Percentiles rank a stretch among this genome's conserved stretches.
Evolutionary conservation across 345 rosid genomes (phyloP).

Genomic region (Brassica napus): DNA sequence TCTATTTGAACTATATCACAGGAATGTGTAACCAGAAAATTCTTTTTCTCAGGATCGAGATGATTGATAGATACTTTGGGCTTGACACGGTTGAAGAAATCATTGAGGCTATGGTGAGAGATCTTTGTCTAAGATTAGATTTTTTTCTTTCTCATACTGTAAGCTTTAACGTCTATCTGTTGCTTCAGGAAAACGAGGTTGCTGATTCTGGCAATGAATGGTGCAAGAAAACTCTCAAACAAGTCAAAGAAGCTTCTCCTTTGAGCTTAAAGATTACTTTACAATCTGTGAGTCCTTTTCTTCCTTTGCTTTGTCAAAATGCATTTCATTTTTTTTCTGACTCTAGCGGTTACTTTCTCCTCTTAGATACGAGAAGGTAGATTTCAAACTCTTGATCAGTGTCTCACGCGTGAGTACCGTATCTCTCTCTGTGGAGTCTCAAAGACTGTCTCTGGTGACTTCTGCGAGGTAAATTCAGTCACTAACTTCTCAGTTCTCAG

Average conservation of each 20-base stretch:
- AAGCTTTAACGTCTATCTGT: not conserved
- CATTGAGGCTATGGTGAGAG: slow-evolving; percentile 71
- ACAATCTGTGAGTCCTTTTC: slow-evolving; percentile 62
- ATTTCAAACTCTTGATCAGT: slow-evolving; percentile 80
- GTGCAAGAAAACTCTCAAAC: slow-evolving; percentile 56
- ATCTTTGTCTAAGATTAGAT: slow-evolving; percentile 19
- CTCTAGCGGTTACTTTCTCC: slow-evolving; percentile 4
- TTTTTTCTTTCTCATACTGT: not conserved
- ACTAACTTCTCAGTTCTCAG: not conserved
- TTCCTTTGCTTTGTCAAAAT: slow-evolving; percentile 9
- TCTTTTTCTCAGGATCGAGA: slow-evolving; percentile 56
- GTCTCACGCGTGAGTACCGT: slow-evolving; percentile 80
- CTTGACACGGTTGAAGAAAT: slow-evolving; percentile 91
- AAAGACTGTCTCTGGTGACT: slow-evolving; percentile 64
- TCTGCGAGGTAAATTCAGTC: slow-evolving; percentile 63
- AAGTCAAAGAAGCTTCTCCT: slow-evolving; percentile 86
- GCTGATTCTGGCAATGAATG: slow-evolving; percentile 58
- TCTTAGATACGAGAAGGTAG: slow-evolving; percentile 84
- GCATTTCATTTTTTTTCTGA: slow-evolving; percentile 17
- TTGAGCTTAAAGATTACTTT: slow-evolving; percentile 83
- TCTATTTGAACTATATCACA: not conserved
- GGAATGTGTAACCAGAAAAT: slow-evolving; percentile 2
- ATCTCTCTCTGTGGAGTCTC: slow-evolving; percentile 63
- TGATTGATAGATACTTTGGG: slow-evolving; percentile 78
- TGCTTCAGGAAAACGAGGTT: slow-evolving; percentile 61